Evolutionary conservation across 2,329 filamentous ascomycete species (phyloP).

Genomic region (Colletotrichum lupini): DNA sequence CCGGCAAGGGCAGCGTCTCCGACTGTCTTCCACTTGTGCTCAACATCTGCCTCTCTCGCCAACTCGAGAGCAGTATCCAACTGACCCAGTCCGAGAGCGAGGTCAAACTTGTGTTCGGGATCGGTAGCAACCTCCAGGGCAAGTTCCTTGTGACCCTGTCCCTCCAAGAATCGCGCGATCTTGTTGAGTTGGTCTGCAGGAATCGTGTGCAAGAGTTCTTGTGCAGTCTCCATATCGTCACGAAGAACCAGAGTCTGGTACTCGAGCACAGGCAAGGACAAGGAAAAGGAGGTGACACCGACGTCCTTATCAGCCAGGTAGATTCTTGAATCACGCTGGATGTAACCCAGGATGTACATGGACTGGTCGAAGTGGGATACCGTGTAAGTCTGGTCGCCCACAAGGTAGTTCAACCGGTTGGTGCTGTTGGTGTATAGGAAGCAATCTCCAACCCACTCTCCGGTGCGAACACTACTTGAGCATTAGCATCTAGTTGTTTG

Average conservation of each 20-base stretch:
- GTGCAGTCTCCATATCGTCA: slow-evolving; percentile 91
- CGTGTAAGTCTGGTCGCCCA: slow-evolving; percentile 97
- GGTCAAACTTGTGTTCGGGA: slow-evolving; percentile 94
- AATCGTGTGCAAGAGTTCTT: slow-evolving; percentile 85
- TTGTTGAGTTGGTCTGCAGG: slow-evolving; percentile 97
- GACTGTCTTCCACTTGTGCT: slow-evolving; percentile 99
- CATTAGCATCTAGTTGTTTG: slow-evolving; percentile 38
- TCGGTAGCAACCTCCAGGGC: slow-evolving; percentile 95
- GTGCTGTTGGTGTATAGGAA: slow-evolving; percentile 99
- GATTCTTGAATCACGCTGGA: slow-evolving; percentile 92
- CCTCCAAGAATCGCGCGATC: slow-evolving; percentile 96
- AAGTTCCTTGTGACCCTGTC: slow-evolving; percentile 95
- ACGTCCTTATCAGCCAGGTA: slow-evolving; percentile 98
- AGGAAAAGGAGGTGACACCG: slow-evolving; percentile 86
- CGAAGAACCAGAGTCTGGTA: slow-evolving; percentile 97
- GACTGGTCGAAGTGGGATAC: slow-evolving; percentile 96
- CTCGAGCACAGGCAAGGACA: slow-evolving; percentile 93
- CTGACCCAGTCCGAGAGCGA: slow-evolving; percentile 84
- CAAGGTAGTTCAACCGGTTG: slow-evolving; percentile 96
- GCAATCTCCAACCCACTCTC: slow-evolving; percentile 98
- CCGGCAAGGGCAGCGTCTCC: slow-evolving; percentile 88
- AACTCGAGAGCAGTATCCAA: slow-evolving; percentile 88
- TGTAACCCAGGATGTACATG: slow-evolving; percentile 95
- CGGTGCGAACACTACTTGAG: slow-evolving; percentile 79
- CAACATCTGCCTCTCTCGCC: slow-evolving; percentile 83